These are phyloP conservation scores for Pythium folliculosum DNA, from an alignment of 352 stramenopile species.

Conservation along the genomic window DNA sequence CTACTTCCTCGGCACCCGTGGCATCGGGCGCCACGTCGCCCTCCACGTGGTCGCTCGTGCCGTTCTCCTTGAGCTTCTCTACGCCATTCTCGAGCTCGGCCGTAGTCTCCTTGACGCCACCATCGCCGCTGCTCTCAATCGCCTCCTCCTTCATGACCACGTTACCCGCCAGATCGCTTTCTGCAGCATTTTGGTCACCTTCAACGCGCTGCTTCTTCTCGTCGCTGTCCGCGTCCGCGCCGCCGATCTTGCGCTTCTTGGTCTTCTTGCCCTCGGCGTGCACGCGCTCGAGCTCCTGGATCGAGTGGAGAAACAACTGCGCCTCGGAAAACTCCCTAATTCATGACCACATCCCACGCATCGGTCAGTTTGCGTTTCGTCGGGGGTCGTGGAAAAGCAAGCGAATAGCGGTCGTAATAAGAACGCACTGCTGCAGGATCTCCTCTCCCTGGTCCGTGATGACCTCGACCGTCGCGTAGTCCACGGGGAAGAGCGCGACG, in stretches of 20 bases:
- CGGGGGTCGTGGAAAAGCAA: neutral
- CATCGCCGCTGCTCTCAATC: neutral
- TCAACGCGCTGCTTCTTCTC: slow-evolving; percentile 28
- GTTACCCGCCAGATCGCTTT: slow-evolving; percentile 6
- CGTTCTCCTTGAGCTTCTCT: slow-evolving; percentile 20
- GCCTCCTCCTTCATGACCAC: slow-evolving; percentile 20
- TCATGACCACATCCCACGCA: slow-evolving; percentile 4
- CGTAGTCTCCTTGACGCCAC: neutral
- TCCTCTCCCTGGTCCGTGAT: slow-evolving; percentile 79
- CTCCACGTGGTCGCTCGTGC: slow-evolving; percentile 16
- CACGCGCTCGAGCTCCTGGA: slow-evolving; percentile 75
- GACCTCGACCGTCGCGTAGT: slow-evolving; percentile 81
- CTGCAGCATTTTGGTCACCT: slow-evolving; percentile 6
- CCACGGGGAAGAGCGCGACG: slow-evolving; percentile 78
- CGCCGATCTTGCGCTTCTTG: slow-evolving; percentile 44
- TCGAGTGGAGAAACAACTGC: slow-evolving; percentile 82
- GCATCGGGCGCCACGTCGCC: slow-evolving; percentile 19
- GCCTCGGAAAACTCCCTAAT: slow-evolving; percentile 80
- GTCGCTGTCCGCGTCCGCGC: slow-evolving; percentile 15
- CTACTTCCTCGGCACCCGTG: slow-evolving; percentile 29
- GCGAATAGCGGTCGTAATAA: neutral
- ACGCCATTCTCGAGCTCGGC: slow-evolving; percentile 9
- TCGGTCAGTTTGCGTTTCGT: neutral
- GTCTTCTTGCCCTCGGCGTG: slow-evolving; percentile 65
- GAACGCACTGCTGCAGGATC: slow-evolving; percentile 70